phyloP scores from a whole-genome alignment of 2,329 filamentous ascomycete species.

The Pseudogymnoascus sp. region DNA sequence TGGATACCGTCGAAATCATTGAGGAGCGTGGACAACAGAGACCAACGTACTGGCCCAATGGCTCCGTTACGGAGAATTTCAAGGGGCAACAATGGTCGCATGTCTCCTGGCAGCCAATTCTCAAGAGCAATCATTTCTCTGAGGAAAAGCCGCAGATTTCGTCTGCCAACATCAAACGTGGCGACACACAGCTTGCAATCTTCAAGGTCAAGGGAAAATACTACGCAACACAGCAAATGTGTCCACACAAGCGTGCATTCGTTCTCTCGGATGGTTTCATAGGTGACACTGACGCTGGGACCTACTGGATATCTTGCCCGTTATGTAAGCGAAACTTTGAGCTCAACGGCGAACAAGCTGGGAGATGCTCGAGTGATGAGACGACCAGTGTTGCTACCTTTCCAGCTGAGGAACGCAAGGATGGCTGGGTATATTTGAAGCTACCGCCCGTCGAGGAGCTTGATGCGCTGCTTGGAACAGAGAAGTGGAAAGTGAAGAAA shows the following conservation, averaged over 20 bases:
- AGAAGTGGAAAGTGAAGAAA: conserved; percentile 68
- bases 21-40: conserved; percentile 63
- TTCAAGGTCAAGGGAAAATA: conserved; percentile 75
- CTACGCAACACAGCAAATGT: conserved; percentile 90
- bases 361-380: conserved; percentile 66
- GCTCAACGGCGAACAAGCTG: conserved; percentile 55
- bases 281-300: conserved; percentile 45
- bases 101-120: conserved; percentile 70
- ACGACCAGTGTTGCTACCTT: conserved; percentile 76
- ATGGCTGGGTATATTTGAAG: conserved; percentile 72
- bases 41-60: conserved; percentile 69
- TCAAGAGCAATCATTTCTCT: conserved; percentile 61
- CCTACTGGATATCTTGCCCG: conserved; percentile 80
- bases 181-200: conserved; percentile 80
- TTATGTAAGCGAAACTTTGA: conserved; percentile 87
- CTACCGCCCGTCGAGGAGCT: conserved; percentile 74
- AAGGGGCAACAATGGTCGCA: conserved; percentile 55
- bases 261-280: conserved; percentile 80
- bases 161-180: conserved; percentile 69
- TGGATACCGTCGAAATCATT: conserved; percentile 61
- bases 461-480: conserved; percentile 68
- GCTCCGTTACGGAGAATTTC: conserved; percentile 63
- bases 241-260: conserved; percentile 83
- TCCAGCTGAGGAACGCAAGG: conserved; percentile 61
- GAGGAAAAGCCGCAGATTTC: conserved; percentile 61